These are phyloP conservation scores for Macrolepiota albuminosa DNA, from an alignment of 768 basidiomycete genomes.

Conservation along the genomic window DNA sequence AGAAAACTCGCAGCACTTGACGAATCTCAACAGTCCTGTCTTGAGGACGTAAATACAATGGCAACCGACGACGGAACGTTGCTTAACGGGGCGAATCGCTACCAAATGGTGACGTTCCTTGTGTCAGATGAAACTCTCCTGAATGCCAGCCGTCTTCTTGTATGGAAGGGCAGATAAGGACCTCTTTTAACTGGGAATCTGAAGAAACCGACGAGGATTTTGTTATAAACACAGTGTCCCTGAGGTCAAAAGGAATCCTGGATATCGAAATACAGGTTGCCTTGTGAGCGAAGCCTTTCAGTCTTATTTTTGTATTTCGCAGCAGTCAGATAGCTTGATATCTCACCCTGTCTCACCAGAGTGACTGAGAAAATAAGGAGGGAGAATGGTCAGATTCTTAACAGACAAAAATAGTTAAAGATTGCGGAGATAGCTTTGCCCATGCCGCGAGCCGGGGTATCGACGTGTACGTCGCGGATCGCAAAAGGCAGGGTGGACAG, in stretches of 20 bases:
- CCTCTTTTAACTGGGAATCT: background rate
- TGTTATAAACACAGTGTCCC: background rate
- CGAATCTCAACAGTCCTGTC: background rate
- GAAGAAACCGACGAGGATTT: too few relatives aligned
- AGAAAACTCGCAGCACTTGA: background rate
- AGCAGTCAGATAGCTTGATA: background rate
- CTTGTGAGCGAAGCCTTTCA: background rate
- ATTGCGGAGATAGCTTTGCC: background rate
- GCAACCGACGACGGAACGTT: background rate
- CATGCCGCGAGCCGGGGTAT: background rate
- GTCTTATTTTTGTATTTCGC: background rate
- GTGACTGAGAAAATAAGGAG: background rate
- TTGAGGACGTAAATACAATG: background rate
- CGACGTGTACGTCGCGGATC: background rate
- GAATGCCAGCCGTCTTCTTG: background rate
- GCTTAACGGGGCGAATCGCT: background rate
- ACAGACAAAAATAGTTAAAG: background rate
- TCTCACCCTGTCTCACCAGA: background rate
- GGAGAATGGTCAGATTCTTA: background rate
- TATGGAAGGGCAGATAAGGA: background rate
- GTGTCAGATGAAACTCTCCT: background rate
- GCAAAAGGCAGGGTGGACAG: background rate
- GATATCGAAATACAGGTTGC: background rate
- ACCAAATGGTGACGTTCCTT: too few relatives aligned
- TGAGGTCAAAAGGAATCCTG: background rate